phyloP scores from a whole-genome alignment of 768 basidiomycete genomes.

The Pisolithus albus region DNA sequence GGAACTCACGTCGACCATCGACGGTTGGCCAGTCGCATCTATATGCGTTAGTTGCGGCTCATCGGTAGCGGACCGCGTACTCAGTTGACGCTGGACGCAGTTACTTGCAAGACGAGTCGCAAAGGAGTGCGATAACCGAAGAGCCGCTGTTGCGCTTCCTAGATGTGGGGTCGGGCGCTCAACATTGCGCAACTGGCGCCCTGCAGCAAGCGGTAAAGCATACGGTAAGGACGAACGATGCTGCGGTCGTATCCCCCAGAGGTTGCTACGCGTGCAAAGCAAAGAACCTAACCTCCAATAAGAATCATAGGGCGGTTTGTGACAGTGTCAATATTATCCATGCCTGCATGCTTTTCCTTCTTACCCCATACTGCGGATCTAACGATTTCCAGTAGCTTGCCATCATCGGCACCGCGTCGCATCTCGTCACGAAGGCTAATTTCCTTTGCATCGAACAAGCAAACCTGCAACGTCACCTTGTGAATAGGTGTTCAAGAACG shows the following conservation, averaged over 20 bases:
- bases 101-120: not conserved
- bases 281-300: conserved; percentile 81
- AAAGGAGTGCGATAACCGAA: not conserved
- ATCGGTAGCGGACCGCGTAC: conserved; percentile 8
- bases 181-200: not conserved
- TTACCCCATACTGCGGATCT: conserved; percentile 61
- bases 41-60: conserved; percentile 56
- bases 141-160: not conserved
- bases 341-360: conserved; percentile 77
- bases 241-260: conserved; percentile 11
- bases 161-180: conserved; percentile 3
- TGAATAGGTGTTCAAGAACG: not conserved
- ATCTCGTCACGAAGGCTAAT: conserved; percentile 74
- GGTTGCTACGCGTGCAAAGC: conserved; percentile 12
- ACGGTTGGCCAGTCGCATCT: conserved; percentile 60
- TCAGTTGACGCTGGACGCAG: conserved; percentile 19
- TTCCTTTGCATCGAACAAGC: conserved; percentile 80
- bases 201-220: conserved; percentile 17
- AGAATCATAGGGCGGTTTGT: conserved; percentile 86
- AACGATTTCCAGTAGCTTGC: conserved; percentile 53
- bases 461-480: conserved; percentile 50
- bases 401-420: conserved; percentile 57
- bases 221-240: conserved; percentile 16
- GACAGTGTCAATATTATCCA: conserved; percentile 72
- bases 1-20: conserved; percentile 75